Conservation (phyloP, 1,139 yeast species). For the Nakaseomyces sp. region DNA sequence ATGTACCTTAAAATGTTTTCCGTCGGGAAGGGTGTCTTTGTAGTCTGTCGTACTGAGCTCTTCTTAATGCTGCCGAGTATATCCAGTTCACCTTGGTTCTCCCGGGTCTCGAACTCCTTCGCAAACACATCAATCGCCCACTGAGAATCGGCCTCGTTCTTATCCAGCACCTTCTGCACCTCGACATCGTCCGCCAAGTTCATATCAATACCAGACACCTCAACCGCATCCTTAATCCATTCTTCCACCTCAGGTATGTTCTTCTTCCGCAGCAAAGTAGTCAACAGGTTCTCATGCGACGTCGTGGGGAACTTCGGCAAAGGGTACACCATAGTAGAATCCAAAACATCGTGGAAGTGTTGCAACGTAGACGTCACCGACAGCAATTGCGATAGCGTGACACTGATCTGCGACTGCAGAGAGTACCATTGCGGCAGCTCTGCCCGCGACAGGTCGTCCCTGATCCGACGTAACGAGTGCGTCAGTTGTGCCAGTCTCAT, state of each 20-base stretch:
- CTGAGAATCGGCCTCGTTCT: slow-evolving; percentile 48
- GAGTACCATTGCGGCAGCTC: slow-evolving; percentile 36
- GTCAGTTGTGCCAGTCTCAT: slow-evolving; percentile 49
- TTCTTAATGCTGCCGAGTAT: not conserved
- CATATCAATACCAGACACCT: slow-evolving; percentile 31
- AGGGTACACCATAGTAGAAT: slow-evolving; percentile 71
- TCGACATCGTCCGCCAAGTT: slow-evolving; percentile 19
- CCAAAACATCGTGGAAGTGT: slow-evolving; percentile 49
- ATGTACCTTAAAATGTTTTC: slow-evolving; percentile 35
- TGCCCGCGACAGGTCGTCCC: slow-evolving; percentile 36
- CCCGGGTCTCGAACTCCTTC: slow-evolving; percentile 46
- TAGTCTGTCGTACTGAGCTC: slow-evolving; percentile 4
- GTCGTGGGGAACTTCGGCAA: slow-evolving; percentile 75
- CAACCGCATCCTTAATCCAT: slow-evolving; percentile 63
- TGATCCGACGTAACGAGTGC: slow-evolving; percentile 39
- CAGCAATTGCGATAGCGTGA: slow-evolving; percentile 69
- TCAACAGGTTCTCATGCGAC: slow-evolving; percentile 70
- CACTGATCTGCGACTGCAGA: slow-evolving; percentile 73
- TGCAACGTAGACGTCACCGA: slow-evolving; percentile 64
- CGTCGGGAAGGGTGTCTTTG: slow-evolving; percentile 26
- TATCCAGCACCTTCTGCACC: slow-evolving; percentile 24
- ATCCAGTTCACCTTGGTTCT: slow-evolving; percentile 39
- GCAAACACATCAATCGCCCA: slow-evolving; percentile 55
- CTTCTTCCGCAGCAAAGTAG: slow-evolving; percentile 78
- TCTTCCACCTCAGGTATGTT: slow-evolving; percentile 82